A percentile compares a stretch with the other conserved stretches of the same genome.
These are phyloP conservation scores for Sphaerostilbella broomeana DNA, from an alignment of 2,329 filamentous ascomycete genomes.

Conservation along the genomic window DNA sequence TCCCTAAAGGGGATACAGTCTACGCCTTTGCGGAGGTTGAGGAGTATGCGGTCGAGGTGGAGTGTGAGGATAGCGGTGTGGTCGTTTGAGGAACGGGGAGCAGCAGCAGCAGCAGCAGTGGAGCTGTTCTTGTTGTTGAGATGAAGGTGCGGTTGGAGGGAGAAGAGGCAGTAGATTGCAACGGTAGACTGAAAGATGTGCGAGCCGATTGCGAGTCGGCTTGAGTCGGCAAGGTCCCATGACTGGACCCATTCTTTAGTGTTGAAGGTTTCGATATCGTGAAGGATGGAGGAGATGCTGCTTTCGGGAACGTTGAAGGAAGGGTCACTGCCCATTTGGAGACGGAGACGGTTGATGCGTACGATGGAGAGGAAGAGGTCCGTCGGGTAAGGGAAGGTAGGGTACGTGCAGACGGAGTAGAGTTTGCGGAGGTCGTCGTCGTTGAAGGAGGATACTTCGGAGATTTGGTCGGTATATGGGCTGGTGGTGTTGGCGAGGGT, in stretches of 20 bases:
- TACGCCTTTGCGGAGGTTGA: no score
- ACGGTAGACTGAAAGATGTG: background rate
- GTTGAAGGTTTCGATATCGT: background rate
- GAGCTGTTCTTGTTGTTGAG: no score
- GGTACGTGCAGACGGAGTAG: background rate
- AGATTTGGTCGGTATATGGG: background rate
- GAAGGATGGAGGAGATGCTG: background rate
- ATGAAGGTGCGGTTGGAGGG: background rate
- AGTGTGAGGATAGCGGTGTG: no score
- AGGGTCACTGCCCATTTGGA: background rate
- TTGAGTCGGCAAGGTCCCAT: background rate
- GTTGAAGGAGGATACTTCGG: background rate
- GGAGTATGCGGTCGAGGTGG: no score
- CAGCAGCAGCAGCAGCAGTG: no score
- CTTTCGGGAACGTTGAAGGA: background rate
- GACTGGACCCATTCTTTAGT: background rate
- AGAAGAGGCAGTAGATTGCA: constrained; percentile 1
- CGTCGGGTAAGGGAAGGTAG: background rate
- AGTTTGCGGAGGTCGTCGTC: background rate
- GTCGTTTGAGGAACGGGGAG: no score
- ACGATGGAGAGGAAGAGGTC: constrained; percentile 2
- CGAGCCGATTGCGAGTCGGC: background rate
- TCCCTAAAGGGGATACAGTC: background rate
- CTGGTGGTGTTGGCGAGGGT: constrained; percentile 2
- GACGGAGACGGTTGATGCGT: background rate